Percentiles rank a stretch among this genome's conserved stretches.
Conservation (phyloP, 164 flowering plant species). For the Aristolochia californica region DNA sequence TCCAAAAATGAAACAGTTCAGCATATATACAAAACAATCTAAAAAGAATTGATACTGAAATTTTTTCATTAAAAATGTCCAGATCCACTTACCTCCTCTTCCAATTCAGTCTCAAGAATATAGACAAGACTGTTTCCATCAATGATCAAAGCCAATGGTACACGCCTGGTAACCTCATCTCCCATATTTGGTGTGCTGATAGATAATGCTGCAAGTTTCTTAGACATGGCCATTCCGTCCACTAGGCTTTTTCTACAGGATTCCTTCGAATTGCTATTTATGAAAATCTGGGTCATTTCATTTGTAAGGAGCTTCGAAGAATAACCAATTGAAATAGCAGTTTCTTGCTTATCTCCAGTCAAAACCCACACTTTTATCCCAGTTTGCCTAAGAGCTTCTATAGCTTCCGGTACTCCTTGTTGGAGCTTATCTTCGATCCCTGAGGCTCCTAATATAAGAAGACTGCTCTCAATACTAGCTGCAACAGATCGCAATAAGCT, state of each 20-base stretch:
- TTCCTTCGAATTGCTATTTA: conserved; percentile 66
- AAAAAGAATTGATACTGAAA: too few species aligned
- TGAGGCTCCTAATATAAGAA: conserved; percentile 67
- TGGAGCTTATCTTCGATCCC: conserved; percentile 93
- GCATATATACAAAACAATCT: not conserved
- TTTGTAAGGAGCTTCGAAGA: conserved; percentile 64
- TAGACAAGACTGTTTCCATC: conserved; percentile 98
- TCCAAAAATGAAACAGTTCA: conserved; percentile 6
- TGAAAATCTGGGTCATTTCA: conserved; percentile 53
- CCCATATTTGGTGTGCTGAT: conserved; percentile 10
- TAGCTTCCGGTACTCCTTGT: conserved; percentile 88
- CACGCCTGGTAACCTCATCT: conserved; percentile 16
- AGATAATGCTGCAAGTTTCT: conserved; percentile 24
- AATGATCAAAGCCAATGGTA: conserved; percentile 66
- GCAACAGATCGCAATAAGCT: conserved; percentile 78
- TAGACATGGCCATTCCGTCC: conserved; percentile 41
- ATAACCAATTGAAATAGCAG: conserved; percentile 78
- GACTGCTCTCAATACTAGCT: conserved; percentile 44
- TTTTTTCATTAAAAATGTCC: not conserved
- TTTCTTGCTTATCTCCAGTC: conserved; percentile 90
- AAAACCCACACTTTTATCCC: conserved; percentile 94
- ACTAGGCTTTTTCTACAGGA: conserved; percentile 63
- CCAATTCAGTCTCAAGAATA: conserved; percentile 83
- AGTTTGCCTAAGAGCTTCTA: conserved; percentile 74
- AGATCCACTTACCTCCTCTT: conserved; percentile 70